Conservation (phyloP, 305 asterid species). For the Fraxinus paxiana region DNA sequence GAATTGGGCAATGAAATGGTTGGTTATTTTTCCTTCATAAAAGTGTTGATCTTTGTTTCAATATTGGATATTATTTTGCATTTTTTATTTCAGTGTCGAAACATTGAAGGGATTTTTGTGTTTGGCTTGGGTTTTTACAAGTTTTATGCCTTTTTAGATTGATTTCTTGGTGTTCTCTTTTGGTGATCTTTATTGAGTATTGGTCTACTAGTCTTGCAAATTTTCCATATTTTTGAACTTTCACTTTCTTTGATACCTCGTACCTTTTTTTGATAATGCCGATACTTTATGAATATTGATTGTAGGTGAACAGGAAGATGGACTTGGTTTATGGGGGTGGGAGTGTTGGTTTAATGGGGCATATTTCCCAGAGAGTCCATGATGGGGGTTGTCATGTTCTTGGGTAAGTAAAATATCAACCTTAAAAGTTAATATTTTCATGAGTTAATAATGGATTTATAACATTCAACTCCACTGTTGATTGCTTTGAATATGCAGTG, state of each 20-base stretch:
- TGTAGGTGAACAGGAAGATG: conserved; percentile 83
- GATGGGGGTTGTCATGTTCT: conserved; percentile 40
- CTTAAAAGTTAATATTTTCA: background rate
- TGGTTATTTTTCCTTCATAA: background rate
- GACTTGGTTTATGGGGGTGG: conserved; percentile 56
- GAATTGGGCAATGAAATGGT: conserved; percentile 4
- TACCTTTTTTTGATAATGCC: background rate
- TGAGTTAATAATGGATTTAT: background rate
- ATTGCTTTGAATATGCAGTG: conserved; percentile 56
- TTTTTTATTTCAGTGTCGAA: background rate
- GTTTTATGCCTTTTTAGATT: background rate
- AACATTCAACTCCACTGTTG: conserved; percentile 17
- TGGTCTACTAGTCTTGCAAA: background rate
- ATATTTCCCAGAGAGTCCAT: conserved; percentile 33
- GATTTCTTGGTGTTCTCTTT: background rate
- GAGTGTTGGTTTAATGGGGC: conserved; percentile 40
- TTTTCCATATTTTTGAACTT: background rate
- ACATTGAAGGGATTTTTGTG: background rate
- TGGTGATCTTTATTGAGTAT: background rate
- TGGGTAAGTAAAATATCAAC: conserved; percentile 20
- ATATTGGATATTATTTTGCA: background rate
- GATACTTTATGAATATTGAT: conserved; percentile 15
- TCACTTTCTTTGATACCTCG: background rate
- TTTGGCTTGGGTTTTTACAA: background rate
- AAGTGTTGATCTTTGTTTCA: background rate